These are phyloP conservation scores for Cicer pinnatifidum DNA, from an alignment of 306 rosid genomes.

Conservation along the genomic window DNA sequence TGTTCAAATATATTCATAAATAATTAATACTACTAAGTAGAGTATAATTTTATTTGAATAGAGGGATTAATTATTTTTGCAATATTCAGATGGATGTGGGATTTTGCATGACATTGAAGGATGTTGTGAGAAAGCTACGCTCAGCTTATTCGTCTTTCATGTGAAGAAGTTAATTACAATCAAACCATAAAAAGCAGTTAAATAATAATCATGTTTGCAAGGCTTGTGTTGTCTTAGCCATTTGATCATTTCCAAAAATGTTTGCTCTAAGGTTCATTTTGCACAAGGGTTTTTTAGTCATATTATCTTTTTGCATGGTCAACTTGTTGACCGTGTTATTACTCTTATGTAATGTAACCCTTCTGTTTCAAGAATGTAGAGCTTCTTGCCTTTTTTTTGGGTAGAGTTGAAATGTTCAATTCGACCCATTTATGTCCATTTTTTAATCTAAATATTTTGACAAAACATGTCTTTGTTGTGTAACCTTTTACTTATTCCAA, in stretches of 20 bases:
- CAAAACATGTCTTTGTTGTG: conserved; percentile 51
- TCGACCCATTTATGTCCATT: conserved; percentile 38
- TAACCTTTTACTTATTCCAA: conserved; percentile 28
- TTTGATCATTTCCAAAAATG: conserved; percentile 42
- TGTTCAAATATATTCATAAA: no score
- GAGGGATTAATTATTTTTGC: not conserved
- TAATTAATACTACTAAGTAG: no score
- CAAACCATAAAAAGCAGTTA: conserved; percentile 26
- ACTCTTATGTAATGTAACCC: conserved; percentile 22
- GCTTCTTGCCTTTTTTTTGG: no score
- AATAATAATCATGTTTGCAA: conserved; percentile 43
- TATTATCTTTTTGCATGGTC: conserved; percentile 56
- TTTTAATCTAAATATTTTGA: conserved; percentile 40
- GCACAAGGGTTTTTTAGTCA: conserved; percentile 59
- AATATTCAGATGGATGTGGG: conserved; percentile 77
- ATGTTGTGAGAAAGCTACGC: conserved; percentile 71
- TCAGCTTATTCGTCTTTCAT: conserved; percentile 57
- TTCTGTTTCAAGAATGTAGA: conserved; percentile 47
- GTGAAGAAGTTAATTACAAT: conserved; percentile 44
- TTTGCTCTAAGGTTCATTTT: conserved; percentile 59
- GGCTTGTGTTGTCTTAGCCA: conserved; percentile 52
- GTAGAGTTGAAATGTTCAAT: conserved; percentile 45
- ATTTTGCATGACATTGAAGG: conserved; percentile 71
- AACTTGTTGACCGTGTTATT: conserved; percentile 56
- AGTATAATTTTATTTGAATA: not conserved